Conservation (phyloP, 495 filamentous ascomycete genomes). For the Lepraria neglecta region DNA sequence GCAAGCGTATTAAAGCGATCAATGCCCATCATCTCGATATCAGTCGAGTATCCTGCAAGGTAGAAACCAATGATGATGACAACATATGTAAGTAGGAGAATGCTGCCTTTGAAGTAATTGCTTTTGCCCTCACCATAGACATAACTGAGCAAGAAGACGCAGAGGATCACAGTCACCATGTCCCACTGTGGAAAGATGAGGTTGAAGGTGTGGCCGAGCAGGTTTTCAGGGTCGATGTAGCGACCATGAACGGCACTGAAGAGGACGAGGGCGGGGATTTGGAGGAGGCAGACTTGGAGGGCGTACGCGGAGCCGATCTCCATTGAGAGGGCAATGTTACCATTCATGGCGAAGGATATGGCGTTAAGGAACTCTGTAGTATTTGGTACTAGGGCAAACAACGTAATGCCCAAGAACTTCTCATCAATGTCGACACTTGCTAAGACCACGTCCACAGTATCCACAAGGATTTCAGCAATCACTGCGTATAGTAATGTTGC, state of each 20-base stretch:
- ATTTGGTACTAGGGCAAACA: slow-evolving; percentile 96
- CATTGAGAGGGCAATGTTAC: slow-evolving; percentile 99
- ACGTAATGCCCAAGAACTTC: slow-evolving; percentile 95
- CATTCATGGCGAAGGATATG: slow-evolving; percentile 99
- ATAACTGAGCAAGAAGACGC: slow-evolving; percentile 93
- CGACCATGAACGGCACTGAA: slow-evolving; percentile 66
- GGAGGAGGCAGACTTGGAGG: slow-evolving; percentile 92
- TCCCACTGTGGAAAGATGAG: slow-evolving; percentile 99
- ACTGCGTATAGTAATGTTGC: slow-evolving; percentile 91
- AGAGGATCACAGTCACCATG: slow-evolving; percentile 94
- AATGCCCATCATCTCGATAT: slow-evolving; percentile 51
- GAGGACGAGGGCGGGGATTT: slow-evolving; percentile 87
- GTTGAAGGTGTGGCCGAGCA: slow-evolving; percentile 73
- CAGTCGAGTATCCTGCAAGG: slow-evolving; percentile 63
- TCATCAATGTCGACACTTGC: slow-evolving; percentile 87
- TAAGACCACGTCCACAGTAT: slow-evolving; percentile 91
- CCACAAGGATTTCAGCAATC: slow-evolving; percentile 93
- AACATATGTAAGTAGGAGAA: slow-evolving; percentile 86
- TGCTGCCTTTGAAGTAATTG: slow-evolving; percentile 71
- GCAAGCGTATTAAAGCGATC: slow-evolving; percentile 67
- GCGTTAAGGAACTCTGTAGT: slow-evolving; percentile 99
- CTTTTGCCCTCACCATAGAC: slow-evolving; percentile 96
- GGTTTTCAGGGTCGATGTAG: slow-evolving; percentile 48
- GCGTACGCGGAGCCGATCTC: slow-evolving; percentile 98
- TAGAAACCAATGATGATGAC: slow-evolving; percentile 92